Percentiles rank a stretch among this genome's conserved stretches.
Evolutionary conservation across 805 yeast species (phyloP).

Genomic region (Ogataea pignaliae): DNA sequence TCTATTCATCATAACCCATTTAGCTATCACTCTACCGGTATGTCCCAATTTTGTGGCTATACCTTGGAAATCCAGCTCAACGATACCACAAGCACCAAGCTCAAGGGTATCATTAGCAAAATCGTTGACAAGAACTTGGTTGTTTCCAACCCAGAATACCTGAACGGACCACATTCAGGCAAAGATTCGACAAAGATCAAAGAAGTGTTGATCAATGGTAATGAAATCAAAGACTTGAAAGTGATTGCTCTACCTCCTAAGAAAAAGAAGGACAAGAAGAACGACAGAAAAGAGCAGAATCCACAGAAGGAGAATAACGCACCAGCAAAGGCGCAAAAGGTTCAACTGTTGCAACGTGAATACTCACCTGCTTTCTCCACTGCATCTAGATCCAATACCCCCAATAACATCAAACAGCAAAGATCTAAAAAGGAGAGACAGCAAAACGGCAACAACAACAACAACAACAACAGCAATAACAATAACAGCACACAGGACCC

Average conservation of each 20-base stretch:
- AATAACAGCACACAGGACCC: conserved; percentile 8
- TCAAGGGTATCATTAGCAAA: conserved; percentile 24
- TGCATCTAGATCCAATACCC: conserved; percentile 7
- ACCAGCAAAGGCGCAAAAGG: neutral
- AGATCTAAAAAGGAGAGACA: conserved; percentile 15
- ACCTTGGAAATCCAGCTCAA: conserved; percentile 41
- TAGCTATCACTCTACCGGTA: conserved; percentile 10
- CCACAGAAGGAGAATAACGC: conserved; percentile 2
- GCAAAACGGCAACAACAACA: no score
- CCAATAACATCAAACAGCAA: conserved; percentile 7
- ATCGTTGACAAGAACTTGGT: conserved; percentile 19
- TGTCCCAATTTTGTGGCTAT: conserved; percentile 43
- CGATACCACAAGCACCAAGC: conserved; percentile 27
- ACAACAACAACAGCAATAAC: no score
- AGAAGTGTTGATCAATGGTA: conserved; percentile 28
- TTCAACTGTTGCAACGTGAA: no score
- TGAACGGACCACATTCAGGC: conserved; percentile 17
- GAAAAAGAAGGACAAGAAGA: conserved; percentile 23
- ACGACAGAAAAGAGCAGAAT: conserved; percentile 1
- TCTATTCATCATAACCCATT: no score
- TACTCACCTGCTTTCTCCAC: neutral
- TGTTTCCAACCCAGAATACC: conserved; percentile 31
- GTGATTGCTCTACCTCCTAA: conserved; percentile 49
- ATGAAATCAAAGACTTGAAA: conserved; percentile 47
- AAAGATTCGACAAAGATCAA: conserved; percentile 8